Evolutionary conservation across 768 basidiomycete genomes (phyloP).

Genomic region (Tylopilus subfusipes): DNA sequence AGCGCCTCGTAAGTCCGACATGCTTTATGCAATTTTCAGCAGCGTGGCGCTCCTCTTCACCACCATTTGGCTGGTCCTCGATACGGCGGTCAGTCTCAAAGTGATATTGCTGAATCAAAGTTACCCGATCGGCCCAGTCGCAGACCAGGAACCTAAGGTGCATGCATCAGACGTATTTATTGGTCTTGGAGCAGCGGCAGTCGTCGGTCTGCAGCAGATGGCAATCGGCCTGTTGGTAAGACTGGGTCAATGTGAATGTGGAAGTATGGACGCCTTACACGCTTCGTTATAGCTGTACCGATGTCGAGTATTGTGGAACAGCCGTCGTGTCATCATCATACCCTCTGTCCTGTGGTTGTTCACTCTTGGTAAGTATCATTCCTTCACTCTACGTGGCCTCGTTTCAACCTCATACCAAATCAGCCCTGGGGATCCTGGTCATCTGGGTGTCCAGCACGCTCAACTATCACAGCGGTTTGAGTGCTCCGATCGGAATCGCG

Average conservation of each 20-base stretch:
- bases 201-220: slow-evolving; percentile 29
- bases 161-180: slow-evolving; percentile 15
- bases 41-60: not conserved
- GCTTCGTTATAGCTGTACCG: slow-evolving; percentile 33
- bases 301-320: slow-evolving; percentile 33
- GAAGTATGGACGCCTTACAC: not conserved
- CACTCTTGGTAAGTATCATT: slow-evolving; percentile 8
- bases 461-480: not conserved
- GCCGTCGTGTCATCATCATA: slow-evolving; percentile 3
- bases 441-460: not conserved
- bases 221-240: slow-evolving; percentile 26
- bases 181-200: slow-evolving; percentile 20
- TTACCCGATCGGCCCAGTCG: slow-evolving; percentile 21
- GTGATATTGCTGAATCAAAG: slow-evolving; percentile 29
- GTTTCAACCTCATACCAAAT: not conserved
- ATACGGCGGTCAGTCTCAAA: slow-evolving; percentile 12
- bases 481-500: not conserved
- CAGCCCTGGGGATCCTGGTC: slow-evolving; percentile 4
- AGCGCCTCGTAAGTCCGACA: not conserved
- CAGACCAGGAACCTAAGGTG: too few relatives aligned
- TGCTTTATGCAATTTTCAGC: slow-evolving; percentile 16
- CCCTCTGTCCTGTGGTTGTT: slow-evolving; percentile 11
- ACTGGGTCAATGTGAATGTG: not conserved
- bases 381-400: not conserved
- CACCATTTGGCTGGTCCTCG: not conserved